These are phyloP conservation scores for Phlebiopsis gigantea DNA, from an alignment of 768 basidiomycete genomes.

Conservation along the genomic window DNA sequence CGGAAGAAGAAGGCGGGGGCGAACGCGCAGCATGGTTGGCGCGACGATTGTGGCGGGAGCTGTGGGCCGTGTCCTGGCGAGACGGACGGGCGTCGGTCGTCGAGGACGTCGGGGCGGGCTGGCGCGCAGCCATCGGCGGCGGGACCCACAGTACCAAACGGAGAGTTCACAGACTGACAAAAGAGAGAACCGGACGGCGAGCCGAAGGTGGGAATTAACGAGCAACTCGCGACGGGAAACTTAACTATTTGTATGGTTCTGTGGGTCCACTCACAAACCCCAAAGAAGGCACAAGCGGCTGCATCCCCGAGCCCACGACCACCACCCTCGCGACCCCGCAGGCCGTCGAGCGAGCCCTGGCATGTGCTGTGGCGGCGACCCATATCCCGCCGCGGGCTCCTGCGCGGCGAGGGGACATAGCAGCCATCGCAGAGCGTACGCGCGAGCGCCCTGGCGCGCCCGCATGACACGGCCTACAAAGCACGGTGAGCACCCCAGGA, in stretches of 20 bases:
- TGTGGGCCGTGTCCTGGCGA: not conserved
- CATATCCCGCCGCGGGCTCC: not conserved
- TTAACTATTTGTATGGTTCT: conserved; percentile 12
- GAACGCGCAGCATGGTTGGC: not conserved
- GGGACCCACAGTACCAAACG: conserved; percentile 14
- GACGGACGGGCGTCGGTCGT: not conserved
- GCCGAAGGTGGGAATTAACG: conserved; percentile 3
- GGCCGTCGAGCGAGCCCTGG: not conserved
- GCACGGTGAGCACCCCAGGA: not conserved
- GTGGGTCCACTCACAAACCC: conserved; percentile 18
- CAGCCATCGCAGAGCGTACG: not conserved
- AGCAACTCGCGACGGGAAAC: not conserved
- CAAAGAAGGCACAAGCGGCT: conserved; percentile 5
- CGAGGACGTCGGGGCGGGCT: not conserved
- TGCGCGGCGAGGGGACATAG: not conserved
- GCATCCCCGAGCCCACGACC: not conserved
- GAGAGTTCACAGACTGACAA: not conserved
- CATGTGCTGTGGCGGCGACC: not conserved
- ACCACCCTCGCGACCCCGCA: not conserved
- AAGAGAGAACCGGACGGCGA: conserved; percentile 3
- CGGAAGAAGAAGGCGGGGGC: not conserved
- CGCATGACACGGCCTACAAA: not conserved
- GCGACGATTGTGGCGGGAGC: not conserved
- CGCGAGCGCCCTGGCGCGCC: not conserved
- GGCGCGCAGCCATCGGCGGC: conserved; percentile 8